Conservation (phyloP, 2,329 filamentous ascomycete species). For the Colletotrichum costaricense region DNA sequence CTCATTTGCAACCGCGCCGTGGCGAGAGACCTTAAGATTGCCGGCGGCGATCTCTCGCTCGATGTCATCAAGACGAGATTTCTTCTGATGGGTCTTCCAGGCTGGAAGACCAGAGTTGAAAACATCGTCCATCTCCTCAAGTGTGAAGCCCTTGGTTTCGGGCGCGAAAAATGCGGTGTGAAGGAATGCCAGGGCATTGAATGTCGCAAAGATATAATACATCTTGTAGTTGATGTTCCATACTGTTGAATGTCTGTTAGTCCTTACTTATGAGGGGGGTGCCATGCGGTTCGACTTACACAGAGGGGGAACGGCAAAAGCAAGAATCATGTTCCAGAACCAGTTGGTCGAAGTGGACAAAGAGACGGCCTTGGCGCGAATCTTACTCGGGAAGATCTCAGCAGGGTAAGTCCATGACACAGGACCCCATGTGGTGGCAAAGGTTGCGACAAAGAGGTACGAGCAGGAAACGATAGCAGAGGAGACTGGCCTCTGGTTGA, state of each 20-base stretch:
- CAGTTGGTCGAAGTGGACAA: conserved; percentile 53
- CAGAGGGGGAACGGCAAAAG: conserved; percentile 62
- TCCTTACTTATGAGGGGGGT: too few species aligned
- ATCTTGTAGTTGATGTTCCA: conserved; percentile 70
- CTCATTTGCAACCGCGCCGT: background rate
- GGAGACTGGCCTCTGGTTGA: conserved; percentile 62
- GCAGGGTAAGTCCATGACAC: conserved; percentile 61
- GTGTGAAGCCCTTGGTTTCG: conserved; percentile 65
- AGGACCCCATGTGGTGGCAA: conserved; percentile 55
- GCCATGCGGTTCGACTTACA: background rate
- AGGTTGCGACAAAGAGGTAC: conserved; percentile 70
- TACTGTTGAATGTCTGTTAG: conserved; percentile 34
- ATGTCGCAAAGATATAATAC: conserved; percentile 81
- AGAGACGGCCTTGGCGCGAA: conserved; percentile 57
- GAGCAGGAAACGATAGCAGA: conserved; percentile 75
- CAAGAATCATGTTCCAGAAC: conserved; percentile 65
- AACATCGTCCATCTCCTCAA: conserved; percentile 82
- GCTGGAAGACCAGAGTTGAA: conserved; percentile 71
- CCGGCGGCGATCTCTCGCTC: conserved; percentile 60
- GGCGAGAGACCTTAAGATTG: conserved; percentile 49
- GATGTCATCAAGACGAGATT: conserved; percentile 58
- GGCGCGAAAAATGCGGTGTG: conserved; percentile 74
- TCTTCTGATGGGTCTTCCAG: conserved; percentile 62
- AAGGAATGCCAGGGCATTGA: conserved; percentile 75
- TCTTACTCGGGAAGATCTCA: conserved; percentile 56